Evolutionary conservation across 169 alveolate genomes (phyloP).

Genomic region (Blepharisma undulans): DNA sequence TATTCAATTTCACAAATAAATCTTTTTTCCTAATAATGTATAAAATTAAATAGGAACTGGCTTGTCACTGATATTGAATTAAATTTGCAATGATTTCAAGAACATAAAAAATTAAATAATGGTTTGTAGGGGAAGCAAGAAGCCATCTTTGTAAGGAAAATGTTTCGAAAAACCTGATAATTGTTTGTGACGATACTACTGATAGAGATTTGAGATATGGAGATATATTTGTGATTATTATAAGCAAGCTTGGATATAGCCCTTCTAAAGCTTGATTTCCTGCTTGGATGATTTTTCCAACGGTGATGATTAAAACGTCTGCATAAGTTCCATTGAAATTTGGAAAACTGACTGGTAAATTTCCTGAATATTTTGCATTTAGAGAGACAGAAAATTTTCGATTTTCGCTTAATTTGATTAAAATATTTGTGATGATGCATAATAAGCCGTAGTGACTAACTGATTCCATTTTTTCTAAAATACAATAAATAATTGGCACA

Average conservation of each 20-base stretch:
- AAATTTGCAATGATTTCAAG: background rate
- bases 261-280: background rate
- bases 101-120: background rate
- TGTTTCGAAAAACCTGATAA: background rate
- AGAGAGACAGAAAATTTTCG: background rate
- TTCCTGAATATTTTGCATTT: background rate
- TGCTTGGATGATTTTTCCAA: background rate
- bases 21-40: background rate
- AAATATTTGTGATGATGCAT: background rate
- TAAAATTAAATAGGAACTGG: background rate
- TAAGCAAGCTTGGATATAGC: background rate
- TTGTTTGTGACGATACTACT: background rate
- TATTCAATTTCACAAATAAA: background rate
- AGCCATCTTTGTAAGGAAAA: background rate
- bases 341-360: background rate
- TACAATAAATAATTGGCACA: background rate
- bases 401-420: background rate
- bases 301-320: background rate
- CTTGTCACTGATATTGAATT: conserved; percentile 10
- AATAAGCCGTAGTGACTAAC: background rate
- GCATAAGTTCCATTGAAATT: background rate
- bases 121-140: background rate
- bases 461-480: background rate
- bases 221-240: background rate
- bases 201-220: background rate